phyloP scores from a whole-genome alignment of 2,329 filamentous ascomycete genomes.

The Ceratocystis albifundus region DNA sequence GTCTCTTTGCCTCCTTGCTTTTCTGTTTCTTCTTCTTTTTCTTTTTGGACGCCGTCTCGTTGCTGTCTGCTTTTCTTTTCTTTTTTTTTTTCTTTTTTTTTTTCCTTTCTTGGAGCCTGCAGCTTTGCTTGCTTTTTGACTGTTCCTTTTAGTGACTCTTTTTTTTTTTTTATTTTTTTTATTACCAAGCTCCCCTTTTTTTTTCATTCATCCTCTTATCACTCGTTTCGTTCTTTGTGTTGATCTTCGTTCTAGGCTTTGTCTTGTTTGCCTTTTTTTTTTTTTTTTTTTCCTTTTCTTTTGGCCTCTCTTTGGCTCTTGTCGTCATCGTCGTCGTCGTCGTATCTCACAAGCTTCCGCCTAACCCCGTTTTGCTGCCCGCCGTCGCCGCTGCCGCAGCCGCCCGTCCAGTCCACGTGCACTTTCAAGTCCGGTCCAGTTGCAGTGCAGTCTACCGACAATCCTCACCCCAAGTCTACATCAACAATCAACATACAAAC shows the following conservation, averaged over 20 bases:
- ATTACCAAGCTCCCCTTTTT: not conserved
- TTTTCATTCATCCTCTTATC: constrained; percentile 16
- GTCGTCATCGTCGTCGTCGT: not conserved
- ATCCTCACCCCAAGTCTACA: constrained; percentile 1
- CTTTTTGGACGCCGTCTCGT: not conserved
- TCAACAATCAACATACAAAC: too few relatives aligned
- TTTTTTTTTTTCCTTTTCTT: not conserved
- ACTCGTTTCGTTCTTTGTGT: constrained; percentile 1
- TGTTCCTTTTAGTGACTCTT: not conserved
- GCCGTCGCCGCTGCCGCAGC: too few relatives aligned
- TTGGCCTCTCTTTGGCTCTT: not conserved
- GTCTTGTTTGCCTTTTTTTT: not conserved
- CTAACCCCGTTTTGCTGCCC: not conserved
- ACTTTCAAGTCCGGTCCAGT: constrained; percentile 6
- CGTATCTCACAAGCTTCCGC: not conserved
- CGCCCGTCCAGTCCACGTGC: not conserved
- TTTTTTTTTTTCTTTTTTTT: not conserved
- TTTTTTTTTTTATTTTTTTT: constrained; percentile 12
- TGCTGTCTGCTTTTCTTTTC: not conserved
- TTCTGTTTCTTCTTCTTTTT: not conserved
- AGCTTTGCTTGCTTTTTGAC: not conserved
- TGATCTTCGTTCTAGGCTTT: not conserved
- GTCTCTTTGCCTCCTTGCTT: not conserved
- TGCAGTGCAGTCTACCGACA: constrained; percentile 11
- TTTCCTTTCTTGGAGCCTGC: not conserved